phyloP scores from a whole-genome alignment of 352 stramenopile species.

The Phytophthora multivora region DNA sequence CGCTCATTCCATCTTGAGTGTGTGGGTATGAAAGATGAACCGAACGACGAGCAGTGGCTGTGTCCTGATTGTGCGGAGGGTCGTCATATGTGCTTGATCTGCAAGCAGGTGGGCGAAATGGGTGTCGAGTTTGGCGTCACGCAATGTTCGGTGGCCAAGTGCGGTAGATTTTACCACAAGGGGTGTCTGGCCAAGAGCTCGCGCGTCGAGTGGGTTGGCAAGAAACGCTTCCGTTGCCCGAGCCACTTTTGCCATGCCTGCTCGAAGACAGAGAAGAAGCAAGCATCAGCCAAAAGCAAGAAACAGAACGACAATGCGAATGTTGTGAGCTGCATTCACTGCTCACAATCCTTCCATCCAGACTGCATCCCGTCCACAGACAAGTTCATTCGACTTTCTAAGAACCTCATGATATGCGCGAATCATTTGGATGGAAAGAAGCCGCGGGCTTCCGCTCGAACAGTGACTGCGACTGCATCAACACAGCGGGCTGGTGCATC shows the following conservation, averaged over 20 bases:
- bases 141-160: conserved; percentile 91
- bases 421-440: conserved; percentile 75
- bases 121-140: conserved; percentile 89
- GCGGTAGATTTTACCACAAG: conserved; percentile 94
- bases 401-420: conserved; percentile 89
- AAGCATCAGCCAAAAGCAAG: conserved; percentile 44
- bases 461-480: conserved; percentile 1
- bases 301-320: conserved; percentile 31
- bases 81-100: conserved; percentile 93
- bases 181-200: conserved; percentile 76
- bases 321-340: conserved; percentile 90
- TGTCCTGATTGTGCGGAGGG: conserved; percentile 90
- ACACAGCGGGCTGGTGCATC: conserved; percentile 12
- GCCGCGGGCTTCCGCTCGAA: conserved; percentile 14
- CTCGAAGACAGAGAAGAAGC: conserved; percentile 25
- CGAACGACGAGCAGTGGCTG: conserved; percentile 88
- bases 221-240: conserved; percentile 90
- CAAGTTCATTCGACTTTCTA: conserved; percentile 84
- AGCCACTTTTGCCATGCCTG: conserved; percentile 91
- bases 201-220: conserved; percentile 86
- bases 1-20: conserved; percentile 94
- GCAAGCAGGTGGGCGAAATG: conserved; percentile 91
- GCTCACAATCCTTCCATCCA: conserved; percentile 79
- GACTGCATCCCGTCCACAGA: conserved; percentile 76
- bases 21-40: conserved; percentile 84